These are phyloP conservation scores for Boletus barrowsii DNA, from an alignment of 768 basidiomycete species.

Conservation along the genomic window DNA sequence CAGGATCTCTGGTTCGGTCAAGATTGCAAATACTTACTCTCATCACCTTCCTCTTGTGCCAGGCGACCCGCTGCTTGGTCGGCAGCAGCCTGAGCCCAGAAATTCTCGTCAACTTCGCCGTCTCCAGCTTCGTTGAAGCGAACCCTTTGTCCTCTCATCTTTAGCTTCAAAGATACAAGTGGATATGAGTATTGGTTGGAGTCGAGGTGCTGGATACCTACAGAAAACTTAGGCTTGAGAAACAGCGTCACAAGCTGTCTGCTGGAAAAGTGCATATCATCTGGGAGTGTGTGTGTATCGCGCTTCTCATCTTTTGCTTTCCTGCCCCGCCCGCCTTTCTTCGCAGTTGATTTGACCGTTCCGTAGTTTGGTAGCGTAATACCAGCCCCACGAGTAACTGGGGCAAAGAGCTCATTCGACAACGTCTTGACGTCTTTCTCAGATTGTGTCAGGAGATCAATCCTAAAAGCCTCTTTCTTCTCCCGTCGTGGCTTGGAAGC, in stretches of 20 bases:
- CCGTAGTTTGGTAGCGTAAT: conserved; percentile 65
- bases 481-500: conserved; percentile 57
- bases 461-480: conserved; percentile 78
- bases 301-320: conserved; percentile 57
- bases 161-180: conserved; percentile 51
- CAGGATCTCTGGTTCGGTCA: background rate
- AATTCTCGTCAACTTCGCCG: conserved; percentile 92
- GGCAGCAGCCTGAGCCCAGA: conserved; percentile 95
- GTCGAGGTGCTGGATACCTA: conserved; percentile 39
- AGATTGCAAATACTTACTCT: conserved; percentile 43
- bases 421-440: conserved; percentile 60
- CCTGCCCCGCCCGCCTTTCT: conserved; percentile 43
- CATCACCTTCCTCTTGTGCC: conserved; percentile 56
- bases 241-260: conserved; percentile 88
- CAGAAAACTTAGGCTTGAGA: conserved; percentile 93
- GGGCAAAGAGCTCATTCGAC: conserved; percentile 72
- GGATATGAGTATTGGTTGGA: background rate
- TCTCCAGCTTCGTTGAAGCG: conserved; percentile 57
- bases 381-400: conserved; percentile 65
- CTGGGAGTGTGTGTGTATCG: conserved; percentile 79
- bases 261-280: conserved; percentile 97
- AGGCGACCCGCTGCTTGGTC: conserved; percentile 64
- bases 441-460: conserved; percentile 68
- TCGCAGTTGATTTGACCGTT: conserved; percentile 21
- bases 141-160: conserved; percentile 78